A percentile compares a stretch with the other conserved stretches of the same genome.
These are phyloP conservation scores for Sporothrix variecibatus DNA, from an alignment of 2,329 filamentous ascomycete species.

Conservation along the genomic window DNA sequence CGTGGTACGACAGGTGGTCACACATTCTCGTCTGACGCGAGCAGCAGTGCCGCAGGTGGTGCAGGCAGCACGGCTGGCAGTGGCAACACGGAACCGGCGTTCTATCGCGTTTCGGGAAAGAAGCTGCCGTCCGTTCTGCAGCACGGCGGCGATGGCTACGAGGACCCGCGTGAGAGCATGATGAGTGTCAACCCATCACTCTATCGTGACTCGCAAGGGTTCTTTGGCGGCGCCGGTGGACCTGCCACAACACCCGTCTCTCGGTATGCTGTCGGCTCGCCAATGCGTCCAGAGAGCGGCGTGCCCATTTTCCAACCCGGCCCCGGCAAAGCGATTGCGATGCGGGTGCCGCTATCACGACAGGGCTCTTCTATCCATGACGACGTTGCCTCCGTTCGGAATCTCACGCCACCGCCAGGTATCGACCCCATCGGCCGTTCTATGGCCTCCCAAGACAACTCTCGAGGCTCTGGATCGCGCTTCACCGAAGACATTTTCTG, in stretches of 20 bases:
- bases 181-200: slow-evolving; percentile 23
- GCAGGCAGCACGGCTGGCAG: slow-evolving; percentile 15
- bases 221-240: slow-evolving; percentile 36
- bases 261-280: slow-evolving; percentile 55
- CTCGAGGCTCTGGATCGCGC: slow-evolving; percentile 31
- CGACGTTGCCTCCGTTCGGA: slow-evolving; percentile 11
- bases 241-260: slow-evolving; percentile 31
- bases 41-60: slow-evolving; percentile 42
- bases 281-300: slow-evolving; percentile 63
- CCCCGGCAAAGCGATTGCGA: slow-evolving; percentile 51
- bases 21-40: neutral
- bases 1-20: neutral
- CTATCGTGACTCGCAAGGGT: slow-evolving; percentile 37
- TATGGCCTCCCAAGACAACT: slow-evolving; percentile 30
- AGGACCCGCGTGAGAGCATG: slow-evolving; percentile 35
- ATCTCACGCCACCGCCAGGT: slow-evolving; percentile 22
- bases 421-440: slow-evolving; percentile 32
- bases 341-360: slow-evolving; percentile 57
- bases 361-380: slow-evolving; percentile 50
- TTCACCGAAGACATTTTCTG: slow-evolving; percentile 31
- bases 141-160: slow-evolving; percentile 63
- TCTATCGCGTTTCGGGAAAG: slow-evolving; percentile 65
- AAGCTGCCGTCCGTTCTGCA: slow-evolving; percentile 65
- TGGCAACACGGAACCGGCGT: slow-evolving; percentile 52
- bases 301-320: slow-evolving; percentile 64